Conservation (phyloP, 495 filamentous ascomycete genomes). For the Trypethelium eluteriae region DNA sequence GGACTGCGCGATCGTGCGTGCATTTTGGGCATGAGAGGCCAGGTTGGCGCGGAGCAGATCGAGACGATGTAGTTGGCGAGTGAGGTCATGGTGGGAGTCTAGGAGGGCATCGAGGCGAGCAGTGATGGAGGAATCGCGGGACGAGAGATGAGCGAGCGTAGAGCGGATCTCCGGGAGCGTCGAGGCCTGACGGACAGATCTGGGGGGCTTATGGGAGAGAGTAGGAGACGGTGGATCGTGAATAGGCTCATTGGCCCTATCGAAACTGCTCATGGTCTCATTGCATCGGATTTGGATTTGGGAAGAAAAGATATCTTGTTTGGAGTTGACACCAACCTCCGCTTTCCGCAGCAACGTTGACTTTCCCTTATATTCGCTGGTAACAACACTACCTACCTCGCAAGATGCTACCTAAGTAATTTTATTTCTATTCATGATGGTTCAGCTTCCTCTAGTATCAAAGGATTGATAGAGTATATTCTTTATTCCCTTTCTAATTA, state of each 20-base stretch:
- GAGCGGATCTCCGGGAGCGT: slow-evolving; percentile 64
- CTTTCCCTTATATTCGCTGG: no score
- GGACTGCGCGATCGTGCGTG: slow-evolving; percentile 72
- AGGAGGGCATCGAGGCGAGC: slow-evolving; percentile 66
- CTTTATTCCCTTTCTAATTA: no score
- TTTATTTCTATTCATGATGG: no score
- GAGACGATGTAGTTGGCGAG: slow-evolving; percentile 74
- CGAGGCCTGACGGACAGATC: background rate
- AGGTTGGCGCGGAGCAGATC: slow-evolving; percentile 84
- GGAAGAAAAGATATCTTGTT: background rate
- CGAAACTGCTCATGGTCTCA: background rate
- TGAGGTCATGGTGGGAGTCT: slow-evolving; percentile 72
- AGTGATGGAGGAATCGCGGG: slow-evolving; percentile 67
- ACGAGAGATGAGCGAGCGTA: slow-evolving; percentile 62
- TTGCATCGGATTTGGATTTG: background rate
- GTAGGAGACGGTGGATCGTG: background rate
- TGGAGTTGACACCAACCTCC: background rate
- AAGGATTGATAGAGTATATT: no score
- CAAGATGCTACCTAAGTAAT: no score
- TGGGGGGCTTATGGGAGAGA: background rate
- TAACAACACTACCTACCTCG: no score
- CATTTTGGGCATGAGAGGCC: slow-evolving; percentile 77
- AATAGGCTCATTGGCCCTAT: background rate
- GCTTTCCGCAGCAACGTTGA: background rate
- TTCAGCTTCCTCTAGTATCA: no score